Conservation (phyloP, 768 basidiomycete genomes). For the Boletus pseudopeckii region DNA sequence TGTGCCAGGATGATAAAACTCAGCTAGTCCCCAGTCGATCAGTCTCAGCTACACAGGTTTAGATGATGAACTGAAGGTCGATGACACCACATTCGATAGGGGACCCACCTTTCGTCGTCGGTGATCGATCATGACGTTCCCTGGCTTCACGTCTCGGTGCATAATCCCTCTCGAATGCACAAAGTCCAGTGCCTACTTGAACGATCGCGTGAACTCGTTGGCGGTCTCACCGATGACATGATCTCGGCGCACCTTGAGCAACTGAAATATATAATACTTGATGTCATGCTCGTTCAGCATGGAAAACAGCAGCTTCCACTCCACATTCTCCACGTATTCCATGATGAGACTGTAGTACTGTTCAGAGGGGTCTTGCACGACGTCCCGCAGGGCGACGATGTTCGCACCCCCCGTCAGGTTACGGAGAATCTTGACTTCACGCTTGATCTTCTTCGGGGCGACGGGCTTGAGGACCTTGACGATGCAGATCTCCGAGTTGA, state of each 20-base stretch:
- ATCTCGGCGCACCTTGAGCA: constrained; percentile 44
- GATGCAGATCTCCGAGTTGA: constrained; percentile 51
- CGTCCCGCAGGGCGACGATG: constrained; percentile 61
- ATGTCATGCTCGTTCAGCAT: constrained; percentile 61
- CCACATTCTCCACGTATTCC: constrained; percentile 65
- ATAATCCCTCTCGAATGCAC: constrained; percentile 71
- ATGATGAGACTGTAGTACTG: constrained; percentile 65
- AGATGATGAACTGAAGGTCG: background rate
- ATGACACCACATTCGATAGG: background rate
- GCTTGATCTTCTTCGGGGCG: constrained; percentile 62
- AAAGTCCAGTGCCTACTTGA: constrained; percentile 54
- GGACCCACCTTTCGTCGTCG: constrained; percentile 51
- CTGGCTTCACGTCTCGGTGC: constrained; percentile 66
- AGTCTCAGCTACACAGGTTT: constrained; percentile 41
- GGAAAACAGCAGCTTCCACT: constrained; percentile 60
- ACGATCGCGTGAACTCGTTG: background rate
- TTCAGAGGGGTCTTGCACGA: constrained; percentile 61
- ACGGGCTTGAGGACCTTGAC: constrained; percentile 77
- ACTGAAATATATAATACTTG: constrained; percentile 64
- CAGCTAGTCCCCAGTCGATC: constrained; percentile 77
- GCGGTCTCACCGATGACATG: background rate
- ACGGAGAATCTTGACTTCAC: constrained; percentile 71
- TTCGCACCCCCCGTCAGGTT: constrained; percentile 72
- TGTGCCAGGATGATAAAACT: constrained; percentile 69
- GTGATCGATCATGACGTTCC: constrained; percentile 75